These are phyloP conservation scores for Solanum okadae DNA, from an alignment of 257 asterid species.

Conservation along the genomic window DNA sequence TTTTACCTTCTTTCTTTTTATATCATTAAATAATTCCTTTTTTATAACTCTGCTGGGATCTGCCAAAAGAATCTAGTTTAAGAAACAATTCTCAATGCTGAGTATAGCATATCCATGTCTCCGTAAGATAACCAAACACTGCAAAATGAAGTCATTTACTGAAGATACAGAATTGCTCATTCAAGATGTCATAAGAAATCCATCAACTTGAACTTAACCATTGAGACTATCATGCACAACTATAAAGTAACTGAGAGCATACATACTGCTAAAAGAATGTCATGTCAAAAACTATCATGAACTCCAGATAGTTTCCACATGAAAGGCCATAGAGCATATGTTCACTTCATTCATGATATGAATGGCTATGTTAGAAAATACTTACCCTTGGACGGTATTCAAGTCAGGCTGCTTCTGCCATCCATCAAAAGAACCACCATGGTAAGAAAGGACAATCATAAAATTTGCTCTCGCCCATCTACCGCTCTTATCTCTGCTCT, in stretches of 20 bases:
- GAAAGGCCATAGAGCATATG: not conserved
- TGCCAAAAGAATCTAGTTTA: not conserved
- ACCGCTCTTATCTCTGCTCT: constrained; percentile 58
- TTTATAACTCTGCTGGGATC: not conserved
- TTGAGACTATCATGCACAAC: not conserved
- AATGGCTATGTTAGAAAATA: not conserved
- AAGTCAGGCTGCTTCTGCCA: constrained; percentile 97
- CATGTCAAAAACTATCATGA: not conserved
- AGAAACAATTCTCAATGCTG: not conserved
- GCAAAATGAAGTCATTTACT: not conserved
- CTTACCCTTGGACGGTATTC: constrained; percentile 83
- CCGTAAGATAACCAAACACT: not conserved
- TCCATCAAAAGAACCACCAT: constrained; percentile 88
- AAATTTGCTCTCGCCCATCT: constrained; percentile 85
- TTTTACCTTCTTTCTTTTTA: not conserved
- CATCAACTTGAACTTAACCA: not conserved
- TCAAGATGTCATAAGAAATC: not conserved
- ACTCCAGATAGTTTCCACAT: not conserved
- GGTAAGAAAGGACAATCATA: constrained; percentile 72
- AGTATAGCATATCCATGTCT: not conserved
- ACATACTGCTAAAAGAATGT: not conserved
- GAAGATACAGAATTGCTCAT: not conserved
- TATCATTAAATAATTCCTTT: not conserved
- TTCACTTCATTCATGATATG: not conserved
- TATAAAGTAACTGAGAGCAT: not conserved